Evolutionary conservation across 2,329 filamentous ascomycete genomes (phyloP).

Genomic region (Botryotinia globosa): DNA sequence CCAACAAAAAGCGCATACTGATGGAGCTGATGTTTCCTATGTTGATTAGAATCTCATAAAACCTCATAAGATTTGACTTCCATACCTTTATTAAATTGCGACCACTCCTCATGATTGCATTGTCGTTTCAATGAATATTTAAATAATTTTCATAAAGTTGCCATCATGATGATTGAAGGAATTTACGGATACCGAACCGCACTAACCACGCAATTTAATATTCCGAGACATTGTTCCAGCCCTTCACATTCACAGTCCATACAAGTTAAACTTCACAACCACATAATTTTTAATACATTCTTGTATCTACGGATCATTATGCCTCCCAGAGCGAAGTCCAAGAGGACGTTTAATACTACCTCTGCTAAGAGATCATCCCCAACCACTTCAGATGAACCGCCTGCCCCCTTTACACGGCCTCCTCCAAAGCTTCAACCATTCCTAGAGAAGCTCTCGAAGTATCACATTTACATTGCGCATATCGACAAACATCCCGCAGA

Average conservation of each 20-base stretch:
- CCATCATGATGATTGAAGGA: slow-evolving; percentile 7
- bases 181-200: slow-evolving; percentile 25
- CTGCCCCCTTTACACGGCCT: slow-evolving; percentile 66
- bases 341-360: slow-evolving; percentile 33
- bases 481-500: slow-evolving; percentile 67
- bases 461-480: slow-evolving; percentile 80
- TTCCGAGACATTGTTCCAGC: not conserved
- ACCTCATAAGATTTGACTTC: too few relatives aligned
- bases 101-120: slow-evolving; percentile 33
- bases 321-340: slow-evolving; percentile 36
- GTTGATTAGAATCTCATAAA: not conserved
- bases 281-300: not conserved
- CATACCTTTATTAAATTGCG: slow-evolving; percentile 35
- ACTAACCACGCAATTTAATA: not conserved
- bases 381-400: slow-evolving; percentile 40
- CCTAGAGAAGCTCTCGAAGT: slow-evolving; percentile 60
- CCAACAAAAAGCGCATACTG: slow-evolving; percentile 39
- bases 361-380: slow-evolving; percentile 23
- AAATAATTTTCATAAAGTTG: slow-evolving; percentile 13
- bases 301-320: slow-evolving; percentile 25
- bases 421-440: slow-evolving; percentile 64
- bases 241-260: not conserved
- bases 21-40: slow-evolving; percentile 34
- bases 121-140: slow-evolving; percentile 24
- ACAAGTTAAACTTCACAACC: not conserved